These are phyloP conservation scores for Pseudomicrostroma phylloplanum DNA, from an alignment of 1,284 basidiomycete species.

Conservation along the genomic window DNA sequence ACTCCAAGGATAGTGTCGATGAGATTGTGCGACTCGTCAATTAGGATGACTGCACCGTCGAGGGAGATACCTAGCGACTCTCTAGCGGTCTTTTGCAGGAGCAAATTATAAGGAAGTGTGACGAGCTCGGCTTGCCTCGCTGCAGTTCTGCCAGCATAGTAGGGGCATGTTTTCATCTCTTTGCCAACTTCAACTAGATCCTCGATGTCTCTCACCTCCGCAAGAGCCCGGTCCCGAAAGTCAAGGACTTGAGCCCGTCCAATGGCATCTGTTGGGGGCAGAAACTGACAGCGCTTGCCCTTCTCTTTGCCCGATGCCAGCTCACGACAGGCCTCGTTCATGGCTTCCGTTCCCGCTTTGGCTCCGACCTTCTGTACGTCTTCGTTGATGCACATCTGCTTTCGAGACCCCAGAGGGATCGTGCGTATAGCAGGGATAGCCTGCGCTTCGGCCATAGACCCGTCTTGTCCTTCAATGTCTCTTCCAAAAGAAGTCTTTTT, in stretches of 20 bases:
- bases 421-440: conserved; percentile 21
- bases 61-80: conserved; percentile 72
- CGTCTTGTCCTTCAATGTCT: conserved; percentile 17
- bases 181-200: conserved; percentile 73
- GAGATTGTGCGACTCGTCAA: conserved; percentile 87
- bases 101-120: conserved; percentile 85
- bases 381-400: conserved; percentile 88
- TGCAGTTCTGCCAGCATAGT: conserved; percentile 81
- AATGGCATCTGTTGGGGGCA: conserved; percentile 59
- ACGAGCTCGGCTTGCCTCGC: conserved; percentile 88
- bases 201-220: conserved; percentile 84
- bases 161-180: conserved; percentile 71
- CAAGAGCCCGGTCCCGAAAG: conserved; percentile 80
- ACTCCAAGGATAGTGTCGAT: conserved; percentile 73
- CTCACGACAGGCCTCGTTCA: conserved; percentile 88
- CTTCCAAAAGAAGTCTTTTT: conserved; percentile 61
- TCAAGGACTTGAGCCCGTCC: conserved; percentile 62
- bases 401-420: conserved; percentile 69
- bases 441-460: not conserved
- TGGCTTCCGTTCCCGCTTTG: conserved; percentile 58
- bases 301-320: conserved; percentile 57
- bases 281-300: conserved; percentile 66
- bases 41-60: conserved; percentile 72
- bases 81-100: conserved; percentile 75
- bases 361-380: conserved; percentile 59